Base-by-base conservation (phyloP, 2,329 filamentous ascomycete species). In the Ambrosiella cleistominuta region DNA sequence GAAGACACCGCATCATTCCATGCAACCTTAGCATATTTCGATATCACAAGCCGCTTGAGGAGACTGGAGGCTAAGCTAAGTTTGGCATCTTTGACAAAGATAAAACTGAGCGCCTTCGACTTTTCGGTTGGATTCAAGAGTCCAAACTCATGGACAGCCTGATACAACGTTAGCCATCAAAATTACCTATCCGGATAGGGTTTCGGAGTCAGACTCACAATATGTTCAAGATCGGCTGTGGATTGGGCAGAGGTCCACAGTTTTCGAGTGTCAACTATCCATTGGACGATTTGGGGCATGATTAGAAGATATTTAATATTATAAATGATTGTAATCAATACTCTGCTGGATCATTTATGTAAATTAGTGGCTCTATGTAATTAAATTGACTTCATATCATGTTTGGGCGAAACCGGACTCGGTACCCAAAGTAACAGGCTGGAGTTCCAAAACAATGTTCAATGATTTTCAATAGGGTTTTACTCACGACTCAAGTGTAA, bases 61-160 rank as follows among this genome's bases (percentile, higher is more conserved):
- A 91, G 76, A 49, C 82, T 78, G 15, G 86, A 90, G 27, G 71
- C 83, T 47, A 91, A 75, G 54, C 79, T 78, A 76, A 89, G 84
- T 66, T 85, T 85, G 57, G 86, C 86, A 69, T 90, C 86, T 66
- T 78, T 74, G 64, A 83, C 72, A 67, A 83, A 80, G 70, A 80
- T 79, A 70, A 80, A 87, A 59, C 74, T 74, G 7, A 82, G 73
- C 38, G 83, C 77, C 12, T 70, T 69, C 56, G 75, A 67, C 61
- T 76, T 78, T 66, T 88, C 84, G 8, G 76, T 70, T 1, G 70
- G 64, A 1, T 72, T 68, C 54, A 83, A 72, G 36, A 83, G 71
- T 7, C 70, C 68, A 40, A 84, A 69, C 19, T 76, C 75, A 51
- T 74, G 70, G n/a, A 73, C 67, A 49, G 80, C 79, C 78, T 82